Conservation (phyloP, 805 yeast genomes). For the Lipomyces oligophaga region DNA sequence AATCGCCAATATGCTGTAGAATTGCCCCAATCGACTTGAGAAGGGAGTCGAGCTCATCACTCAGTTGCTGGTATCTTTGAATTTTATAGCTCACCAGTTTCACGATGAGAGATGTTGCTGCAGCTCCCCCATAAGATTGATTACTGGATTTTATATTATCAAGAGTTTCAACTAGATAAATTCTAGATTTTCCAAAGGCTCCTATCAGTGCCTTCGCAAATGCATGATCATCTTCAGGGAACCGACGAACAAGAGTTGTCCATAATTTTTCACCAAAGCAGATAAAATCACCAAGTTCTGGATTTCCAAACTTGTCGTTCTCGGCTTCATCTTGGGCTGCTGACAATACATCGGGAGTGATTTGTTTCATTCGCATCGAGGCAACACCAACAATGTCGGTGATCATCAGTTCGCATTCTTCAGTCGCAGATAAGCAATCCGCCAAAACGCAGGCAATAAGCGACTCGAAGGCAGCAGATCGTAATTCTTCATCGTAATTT, state of each 20-base stretch:
- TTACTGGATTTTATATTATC: slow-evolving; percentile 33
- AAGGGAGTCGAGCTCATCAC: slow-evolving; percentile 5
- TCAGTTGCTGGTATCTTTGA: slow-evolving; percentile 3
- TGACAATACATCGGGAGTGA: slow-evolving; percentile 7
- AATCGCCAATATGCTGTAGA: slow-evolving; percentile 20
- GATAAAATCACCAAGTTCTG: too few relatives aligned
- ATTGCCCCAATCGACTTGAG: slow-evolving; percentile 7
- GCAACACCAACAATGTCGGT: slow-evolving; percentile 11
- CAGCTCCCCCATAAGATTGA: slow-evolving; percentile 25
- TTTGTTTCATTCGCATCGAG: slow-evolving; percentile 11
- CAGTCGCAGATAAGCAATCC: slow-evolving; percentile 15
- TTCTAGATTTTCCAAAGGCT: slow-evolving; percentile 7
- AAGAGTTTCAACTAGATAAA: slow-evolving; percentile 18
- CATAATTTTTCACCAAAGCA: slow-evolving; percentile 22
- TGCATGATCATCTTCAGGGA: slow-evolving; percentile 21
- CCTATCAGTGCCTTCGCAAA: slow-evolving; percentile 26
- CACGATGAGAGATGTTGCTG: not conserved
- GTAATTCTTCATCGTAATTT: not conserved
- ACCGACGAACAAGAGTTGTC: slow-evolving; percentile 27
- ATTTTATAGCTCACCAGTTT: slow-evolving; percentile 10
- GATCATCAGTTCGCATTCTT: slow-evolving; percentile 16
- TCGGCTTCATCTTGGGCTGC: slow-evolving; percentile 30
- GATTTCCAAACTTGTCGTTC: slow-evolving; percentile 1
- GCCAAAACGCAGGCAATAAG: slow-evolving; percentile 10
- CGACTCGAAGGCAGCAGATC: slow-evolving; percentile 3